Conservation (phyloP, 306 rosid species). For the Acacia melanoxylon region DNA sequence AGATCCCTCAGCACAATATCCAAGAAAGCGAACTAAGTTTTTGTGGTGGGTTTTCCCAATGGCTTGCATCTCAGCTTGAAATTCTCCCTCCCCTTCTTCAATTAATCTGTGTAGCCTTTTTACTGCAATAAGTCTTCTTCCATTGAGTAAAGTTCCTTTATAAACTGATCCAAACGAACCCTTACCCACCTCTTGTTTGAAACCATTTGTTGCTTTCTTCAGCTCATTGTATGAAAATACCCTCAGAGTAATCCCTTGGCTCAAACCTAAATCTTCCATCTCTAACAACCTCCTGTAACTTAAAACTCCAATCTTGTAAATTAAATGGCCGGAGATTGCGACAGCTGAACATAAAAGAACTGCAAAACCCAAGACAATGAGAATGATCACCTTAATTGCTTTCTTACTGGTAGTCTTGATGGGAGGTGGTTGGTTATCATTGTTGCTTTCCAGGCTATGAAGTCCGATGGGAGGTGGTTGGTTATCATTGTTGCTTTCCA, state of each 20-base stretch:
- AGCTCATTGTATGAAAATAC: conserved; percentile 39
- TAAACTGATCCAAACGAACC: conserved; percentile 46
- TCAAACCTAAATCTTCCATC: conserved; percentile 26
- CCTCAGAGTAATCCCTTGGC: conserved; percentile 32
- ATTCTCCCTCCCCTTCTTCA: conserved; percentile 47
- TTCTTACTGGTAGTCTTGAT: conserved; percentile 26
- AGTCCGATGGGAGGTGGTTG: background rate
- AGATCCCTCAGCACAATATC: conserved; percentile 38
- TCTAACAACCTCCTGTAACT: conserved; percentile 37
- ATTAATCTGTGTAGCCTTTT: conserved; percentile 39
- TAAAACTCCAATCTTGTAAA: conserved; percentile 32
- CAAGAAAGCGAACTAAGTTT: conserved; percentile 43
- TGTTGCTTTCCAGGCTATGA: background rate
- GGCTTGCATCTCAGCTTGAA: conserved; percentile 39
- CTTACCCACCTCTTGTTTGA: conserved; percentile 39
- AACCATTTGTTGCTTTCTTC: conserved; percentile 35
- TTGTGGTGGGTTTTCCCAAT: conserved; percentile 44
- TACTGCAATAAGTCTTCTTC: conserved; percentile 32
- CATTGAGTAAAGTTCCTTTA: conserved; percentile 30
- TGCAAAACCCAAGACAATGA: background rate
- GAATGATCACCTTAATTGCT: conserved; percentile 18
- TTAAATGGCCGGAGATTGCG: conserved; percentile 12
- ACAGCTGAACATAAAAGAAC: conserved; percentile 17
- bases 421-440: background rate
- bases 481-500: background rate